Conservation (phyloP, 495 filamentous ascomycete species). For the Penicillium desertorum region DNA sequence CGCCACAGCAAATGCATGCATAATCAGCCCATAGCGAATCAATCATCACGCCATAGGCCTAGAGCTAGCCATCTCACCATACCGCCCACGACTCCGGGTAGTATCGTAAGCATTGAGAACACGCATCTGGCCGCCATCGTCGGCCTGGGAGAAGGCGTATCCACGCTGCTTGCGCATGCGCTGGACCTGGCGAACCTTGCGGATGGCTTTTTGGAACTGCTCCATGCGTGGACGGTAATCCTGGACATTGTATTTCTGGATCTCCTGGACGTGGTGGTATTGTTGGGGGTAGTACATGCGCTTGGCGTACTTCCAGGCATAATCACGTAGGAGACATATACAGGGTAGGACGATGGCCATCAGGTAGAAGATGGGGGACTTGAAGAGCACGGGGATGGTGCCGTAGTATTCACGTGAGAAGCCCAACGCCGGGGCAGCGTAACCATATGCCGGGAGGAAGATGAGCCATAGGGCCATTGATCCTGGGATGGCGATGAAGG, state of each 20-base stretch:
- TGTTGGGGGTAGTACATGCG: constrained; percentile 94
- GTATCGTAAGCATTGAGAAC: constrained; percentile 97
- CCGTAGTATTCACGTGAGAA: constrained; percentile 85
- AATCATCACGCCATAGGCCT: constrained; percentile 43
- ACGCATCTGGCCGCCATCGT: constrained; percentile 78
- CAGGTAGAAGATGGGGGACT: constrained; percentile 83
- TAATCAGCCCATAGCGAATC: constrained; percentile 18
- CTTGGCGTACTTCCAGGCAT: constrained; percentile 81
- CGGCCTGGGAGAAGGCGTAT: constrained; percentile 96
- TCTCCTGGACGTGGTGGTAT: constrained; percentile 99
- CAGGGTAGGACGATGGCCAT: constrained; percentile 78
- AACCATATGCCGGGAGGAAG: constrained; percentile 89
- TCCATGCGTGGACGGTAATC: constrained; percentile 99
- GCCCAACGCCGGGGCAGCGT: constrained; percentile 78
- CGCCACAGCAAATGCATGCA: constrained; percentile 14
- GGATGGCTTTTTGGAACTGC: constrained; percentile 99
- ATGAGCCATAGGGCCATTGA: constrained; percentile 88
- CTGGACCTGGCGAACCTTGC: constrained; percentile 97
- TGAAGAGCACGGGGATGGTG: constrained; percentile 75
- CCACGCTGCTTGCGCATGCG: constrained; percentile 99
- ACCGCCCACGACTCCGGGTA: constrained; percentile 83
- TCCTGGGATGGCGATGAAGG: constrained; percentile 92
- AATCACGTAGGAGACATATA: constrained; percentile 85
- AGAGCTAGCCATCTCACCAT: constrained; percentile 93
- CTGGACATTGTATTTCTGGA: constrained; percentile 99